Percentiles rank a stretch among this genome's conserved stretches.
These are phyloP conservation scores for Verbena officinalis DNA, from an alignment of 257 asterid genomes.

Conservation along the genomic window DNA sequence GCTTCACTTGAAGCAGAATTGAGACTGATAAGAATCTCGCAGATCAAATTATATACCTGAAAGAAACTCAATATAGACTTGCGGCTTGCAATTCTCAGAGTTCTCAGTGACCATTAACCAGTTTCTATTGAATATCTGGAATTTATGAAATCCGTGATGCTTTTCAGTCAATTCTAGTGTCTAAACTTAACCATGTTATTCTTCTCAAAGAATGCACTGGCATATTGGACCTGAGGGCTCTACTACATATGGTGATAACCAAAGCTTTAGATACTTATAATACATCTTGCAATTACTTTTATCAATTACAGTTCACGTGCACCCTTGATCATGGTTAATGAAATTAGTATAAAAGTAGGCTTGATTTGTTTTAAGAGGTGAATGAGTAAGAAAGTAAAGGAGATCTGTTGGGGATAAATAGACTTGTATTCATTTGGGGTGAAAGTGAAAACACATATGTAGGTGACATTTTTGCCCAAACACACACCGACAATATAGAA, in stretches of 20 bases:
- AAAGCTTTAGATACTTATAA: conserved; percentile 11
- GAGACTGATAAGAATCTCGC: not conserved
- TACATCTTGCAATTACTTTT: conserved; percentile 8
- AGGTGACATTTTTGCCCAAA: not conserved
- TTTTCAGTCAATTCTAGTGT: not conserved
- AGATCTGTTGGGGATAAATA: not conserved
- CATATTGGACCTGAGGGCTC: not conserved
- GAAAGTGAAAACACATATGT: not conserved
- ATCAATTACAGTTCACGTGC: too few species aligned
- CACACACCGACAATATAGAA: not conserved
- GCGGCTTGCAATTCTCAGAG: not conserved
- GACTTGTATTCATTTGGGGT: not conserved
- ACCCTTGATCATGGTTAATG: conserved; percentile 2
- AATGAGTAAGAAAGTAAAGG: conserved; percentile 2
- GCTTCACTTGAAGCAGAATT: conserved; percentile 2
- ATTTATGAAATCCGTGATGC: not conserved
- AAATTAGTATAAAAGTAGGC: not conserved
- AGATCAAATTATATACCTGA: not conserved
- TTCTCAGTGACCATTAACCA: conserved; percentile 6
- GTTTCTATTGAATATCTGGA: conserved; percentile 11
- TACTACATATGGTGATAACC: not conserved
- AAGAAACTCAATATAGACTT: not conserved
- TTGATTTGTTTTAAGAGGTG: not conserved
- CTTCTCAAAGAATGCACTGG: not conserved
- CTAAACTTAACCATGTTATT: not conserved